These are phyloP conservation scores for Albifimbria verrucaria DNA, from an alignment of 2,329 filamentous ascomycete species.

Conservation along the genomic window DNA sequence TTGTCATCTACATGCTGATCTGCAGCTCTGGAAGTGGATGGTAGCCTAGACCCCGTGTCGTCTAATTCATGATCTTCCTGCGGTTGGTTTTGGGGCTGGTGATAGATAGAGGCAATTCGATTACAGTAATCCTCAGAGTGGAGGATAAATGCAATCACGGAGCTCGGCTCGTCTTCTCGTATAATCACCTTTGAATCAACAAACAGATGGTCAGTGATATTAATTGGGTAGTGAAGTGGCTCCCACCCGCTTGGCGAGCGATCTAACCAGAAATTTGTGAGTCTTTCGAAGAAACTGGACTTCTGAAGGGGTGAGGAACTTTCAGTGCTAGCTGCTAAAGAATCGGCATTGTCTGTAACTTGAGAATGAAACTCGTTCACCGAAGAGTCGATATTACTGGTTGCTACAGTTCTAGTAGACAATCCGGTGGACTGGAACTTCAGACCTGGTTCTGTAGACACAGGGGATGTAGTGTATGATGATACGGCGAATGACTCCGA, in stretches of 20 bases:
- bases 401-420: slow-evolving; percentile 37
- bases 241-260: slow-evolving; percentile 94
- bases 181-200: slow-evolving; percentile 96
- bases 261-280: slow-evolving; percentile 98
- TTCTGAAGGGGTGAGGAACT: slow-evolving; percentile 77
- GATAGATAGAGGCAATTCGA: slow-evolving; percentile 71
- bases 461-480: slow-evolving; percentile 11
- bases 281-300: slow-evolving; percentile 88
- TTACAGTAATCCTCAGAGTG: slow-evolving; percentile 82
- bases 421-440: slow-evolving; percentile 17
- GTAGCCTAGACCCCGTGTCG: slow-evolving; percentile 24
- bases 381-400: slow-evolving; percentile 70
- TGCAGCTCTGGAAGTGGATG: slow-evolving; percentile 31
- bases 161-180: slow-evolving; percentile 94
- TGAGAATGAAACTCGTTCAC: slow-evolving; percentile 66
- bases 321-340: slow-evolving; percentile 57
- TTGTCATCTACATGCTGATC: slow-evolving; percentile 57
- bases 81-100: slow-evolving; percentile 41
- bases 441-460: slow-evolving; percentile 19
- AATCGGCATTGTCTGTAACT: slow-evolving; percentile 59
- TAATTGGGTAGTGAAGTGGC: slow-evolving; percentile 86
- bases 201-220: slow-evolving; percentile 87
- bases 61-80: slow-evolving; percentile 30
- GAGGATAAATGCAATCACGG: slow-evolving; percentile 88
- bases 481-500: slow-evolving; percentile 20